Conservation (phyloP, 345 rosid genomes). For the Bruguiera parviflora region DNA sequence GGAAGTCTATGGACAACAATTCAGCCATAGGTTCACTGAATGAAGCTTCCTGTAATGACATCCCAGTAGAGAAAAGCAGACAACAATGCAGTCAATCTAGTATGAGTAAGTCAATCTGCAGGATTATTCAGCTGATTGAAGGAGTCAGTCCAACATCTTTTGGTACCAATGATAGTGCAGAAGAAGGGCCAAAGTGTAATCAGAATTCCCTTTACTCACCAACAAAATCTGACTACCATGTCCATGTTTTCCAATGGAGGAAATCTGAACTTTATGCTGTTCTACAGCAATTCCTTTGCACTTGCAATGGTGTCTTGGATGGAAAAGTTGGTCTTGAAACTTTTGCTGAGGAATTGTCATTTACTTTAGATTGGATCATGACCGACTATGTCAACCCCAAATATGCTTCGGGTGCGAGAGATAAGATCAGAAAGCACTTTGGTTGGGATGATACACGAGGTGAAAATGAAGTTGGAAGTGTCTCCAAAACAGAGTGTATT, state of each 20-base stretch:
- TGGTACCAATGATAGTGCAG: not conserved
- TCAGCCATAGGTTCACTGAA: constrained; percentile 10
- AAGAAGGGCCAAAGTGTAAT: constrained; percentile 8
- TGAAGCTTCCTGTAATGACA: constrained; percentile 22
- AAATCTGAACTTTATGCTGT: constrained; percentile 36
- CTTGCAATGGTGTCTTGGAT: constrained; percentile 38
- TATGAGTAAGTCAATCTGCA: constrained; percentile 37
- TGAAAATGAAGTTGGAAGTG: constrained; percentile 24
- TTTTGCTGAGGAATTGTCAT: constrained; percentile 39
- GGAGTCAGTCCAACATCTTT: constrained; percentile 26
- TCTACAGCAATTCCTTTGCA: constrained; percentile 30
- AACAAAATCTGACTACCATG: constrained; percentile 26
- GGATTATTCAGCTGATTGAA: constrained; percentile 42
- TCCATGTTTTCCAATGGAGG: constrained; percentile 45
- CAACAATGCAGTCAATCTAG: constrained; percentile 20
- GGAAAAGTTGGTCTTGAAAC: constrained; percentile 31
- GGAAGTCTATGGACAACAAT: constrained; percentile 34
- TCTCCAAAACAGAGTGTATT: constrained; percentile 1
- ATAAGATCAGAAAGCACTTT: constrained; percentile 59
- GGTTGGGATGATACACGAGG: constrained; percentile 29
- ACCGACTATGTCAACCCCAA: constrained; percentile 30
- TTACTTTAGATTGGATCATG: constrained; percentile 44
- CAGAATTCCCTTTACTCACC: constrained; percentile 16
- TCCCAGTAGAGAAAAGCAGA: constrained; percentile 9
- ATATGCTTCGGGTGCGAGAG: constrained; percentile 48